Evolutionary conservation across 2,329 filamentous ascomycete species (phyloP).

Genomic region (Ploettnerulaceae sp.): DNA sequence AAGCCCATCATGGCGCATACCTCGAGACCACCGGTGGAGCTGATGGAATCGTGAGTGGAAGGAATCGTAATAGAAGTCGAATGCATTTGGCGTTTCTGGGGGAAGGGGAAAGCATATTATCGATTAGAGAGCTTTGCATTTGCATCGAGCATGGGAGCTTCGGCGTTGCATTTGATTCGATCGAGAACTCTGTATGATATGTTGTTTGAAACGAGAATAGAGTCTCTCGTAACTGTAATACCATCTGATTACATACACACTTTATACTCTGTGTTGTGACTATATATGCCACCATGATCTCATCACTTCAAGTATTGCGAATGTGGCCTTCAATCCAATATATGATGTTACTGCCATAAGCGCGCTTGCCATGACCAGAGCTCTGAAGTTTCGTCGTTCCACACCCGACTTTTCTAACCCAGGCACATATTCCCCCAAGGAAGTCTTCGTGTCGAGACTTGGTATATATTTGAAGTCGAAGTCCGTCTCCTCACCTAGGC

Average conservation of each 20-base stretch:
- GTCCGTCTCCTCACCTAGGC: constrained; percentile 55
- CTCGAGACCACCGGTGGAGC: constrained; percentile 57
- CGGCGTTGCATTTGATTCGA: constrained; percentile 11
- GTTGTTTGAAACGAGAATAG: not conserved
- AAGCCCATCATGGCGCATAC: constrained; percentile 56
- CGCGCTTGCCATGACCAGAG: constrained; percentile 39
- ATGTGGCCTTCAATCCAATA: constrained; percentile 22
- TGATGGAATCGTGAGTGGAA: constrained; percentile 42
- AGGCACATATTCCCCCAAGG: constrained; percentile 31
- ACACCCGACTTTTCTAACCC: constrained; percentile 34
- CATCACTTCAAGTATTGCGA: constrained; percentile 2
- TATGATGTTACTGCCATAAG: constrained; percentile 29
- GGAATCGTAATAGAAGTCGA: not conserved
- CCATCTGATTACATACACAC: not conserved
- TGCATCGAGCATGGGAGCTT: constrained; percentile 21
- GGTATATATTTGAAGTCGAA: constrained; percentile 73
- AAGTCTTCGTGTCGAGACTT: constrained; percentile 40
- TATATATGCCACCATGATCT: not conserved
- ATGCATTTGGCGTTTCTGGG: constrained; percentile 7
- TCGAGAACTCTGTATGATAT: constrained; percentile 16
- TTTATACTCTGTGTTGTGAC: not conserved
- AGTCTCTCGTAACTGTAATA: constrained; percentile 6
- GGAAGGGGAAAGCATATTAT: constrained; percentile 1
- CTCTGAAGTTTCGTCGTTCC: constrained; percentile 44
- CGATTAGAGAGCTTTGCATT: constrained; percentile 20